A percentile compares a stretch with the other conserved stretches of the same genome.
phyloP scores from a whole-genome alignment of 2,329 filamentous ascomycete species.

The Talaromyces sp. region DNA sequence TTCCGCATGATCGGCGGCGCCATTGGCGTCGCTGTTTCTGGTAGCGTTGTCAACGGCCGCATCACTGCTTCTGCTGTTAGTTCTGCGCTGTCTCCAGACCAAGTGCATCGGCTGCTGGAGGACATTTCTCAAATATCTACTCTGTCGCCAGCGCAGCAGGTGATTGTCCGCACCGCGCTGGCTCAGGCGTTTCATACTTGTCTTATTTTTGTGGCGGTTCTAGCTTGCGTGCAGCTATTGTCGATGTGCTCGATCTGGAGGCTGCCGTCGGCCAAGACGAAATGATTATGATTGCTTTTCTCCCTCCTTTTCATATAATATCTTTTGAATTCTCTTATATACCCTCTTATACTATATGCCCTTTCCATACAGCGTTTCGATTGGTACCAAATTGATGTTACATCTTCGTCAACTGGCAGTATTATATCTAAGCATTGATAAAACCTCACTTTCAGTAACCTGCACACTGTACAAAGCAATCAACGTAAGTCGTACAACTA shows the following conservation, averaged over 20 bases:
- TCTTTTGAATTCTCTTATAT: background rate
- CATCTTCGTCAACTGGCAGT: background rate
- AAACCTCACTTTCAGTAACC: background rate
- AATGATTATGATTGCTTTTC: background rate
- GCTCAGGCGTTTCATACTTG: background rate
- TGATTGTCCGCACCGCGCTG: background rate
- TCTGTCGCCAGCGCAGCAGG: background rate
- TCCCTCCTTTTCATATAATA: background rate
- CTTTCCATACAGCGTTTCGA: background rate
- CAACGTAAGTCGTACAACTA: too few relatives aligned
- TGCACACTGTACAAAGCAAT: too few relatives aligned
- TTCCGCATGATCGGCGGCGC: slow-evolving; percentile 24
- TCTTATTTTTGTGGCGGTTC: background rate
- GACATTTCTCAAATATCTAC: background rate
- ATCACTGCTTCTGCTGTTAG: background rate
- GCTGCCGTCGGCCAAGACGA: background rate
- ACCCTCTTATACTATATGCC: background rate
- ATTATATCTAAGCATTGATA: background rate
- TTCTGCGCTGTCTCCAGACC: background rate
- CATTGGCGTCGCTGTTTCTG: slow-evolving; percentile 22
- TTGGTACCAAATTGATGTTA: background rate
- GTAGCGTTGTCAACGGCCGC: slow-evolving; percentile 21
- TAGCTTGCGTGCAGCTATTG: background rate
- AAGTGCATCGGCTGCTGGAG: background rate
- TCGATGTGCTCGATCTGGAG: background rate